Base-by-base conservation (phyloP, 176 grass and related monocot species). In the Oryza meyeriana region DNA sequence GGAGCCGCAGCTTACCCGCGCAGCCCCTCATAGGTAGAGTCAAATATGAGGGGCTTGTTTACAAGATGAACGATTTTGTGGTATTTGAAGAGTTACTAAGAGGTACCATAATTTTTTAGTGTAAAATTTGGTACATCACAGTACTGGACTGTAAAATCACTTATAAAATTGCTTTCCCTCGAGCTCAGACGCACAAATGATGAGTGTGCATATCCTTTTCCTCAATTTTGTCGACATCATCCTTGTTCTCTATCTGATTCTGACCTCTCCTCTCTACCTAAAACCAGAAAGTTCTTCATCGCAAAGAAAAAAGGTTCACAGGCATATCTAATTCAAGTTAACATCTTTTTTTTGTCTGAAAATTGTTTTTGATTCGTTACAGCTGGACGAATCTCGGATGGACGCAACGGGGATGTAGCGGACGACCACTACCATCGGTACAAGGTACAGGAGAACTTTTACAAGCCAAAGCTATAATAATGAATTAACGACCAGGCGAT, bases 391-490 rank as follows among this genome's bases (percentile, higher is more conserved):
- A 87, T 90, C 66, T 10, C 0, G 22, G 88, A 87, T 74, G 79
- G 74, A 20, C 52, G 44, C n/a, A 83, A 87, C 17, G 88, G 66
- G 17, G 88, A 90, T 4, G 4, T 87, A 38, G 74, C 88, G 14
- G 88, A 83, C 28, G 88, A 90, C 17, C 84, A 90, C 36, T 90
- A 87, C 75, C 88, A 90, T 45, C 79, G 29, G 7, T 90, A 87
- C 22, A 90, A 38, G 84, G 88, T 90, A 85, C n/a, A 29, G 0
- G 64, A 71, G 33, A 8, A 72, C 6, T 64, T 57, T 28, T 31
- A 55, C 6, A 6, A 30, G 8, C 22, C 52, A 24, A n/a, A 22
- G 48, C 48, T 1, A 12, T 10, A 6, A 20, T 48, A 66, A 79
- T 57, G 67, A 5, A 6, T 12, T 48, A 66, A 79, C 39, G 67